Base-by-base conservation (phyloP, 176 grass and related monocot genomes). In the Musa schizocarpa region DNA sequence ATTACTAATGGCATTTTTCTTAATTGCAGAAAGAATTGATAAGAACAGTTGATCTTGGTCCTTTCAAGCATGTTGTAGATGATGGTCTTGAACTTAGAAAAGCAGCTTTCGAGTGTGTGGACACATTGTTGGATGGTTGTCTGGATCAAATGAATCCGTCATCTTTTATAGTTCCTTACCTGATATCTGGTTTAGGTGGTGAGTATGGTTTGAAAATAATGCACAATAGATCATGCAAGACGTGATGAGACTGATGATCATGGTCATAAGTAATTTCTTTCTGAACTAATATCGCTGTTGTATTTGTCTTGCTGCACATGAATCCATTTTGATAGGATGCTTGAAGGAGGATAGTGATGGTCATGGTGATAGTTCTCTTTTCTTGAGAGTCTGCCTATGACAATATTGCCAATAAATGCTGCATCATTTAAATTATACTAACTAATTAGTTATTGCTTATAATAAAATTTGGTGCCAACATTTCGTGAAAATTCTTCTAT, bases 101-200 rank as follows among this genome's bases (percentile, higher is more conserved):
- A 91, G 86, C 92, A 68, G 92, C 88, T 59, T 96, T 96, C 85
- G 92, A 96, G 75, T 96, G 92, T 81, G 92, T 96, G 1, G 92
- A 96, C 74, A 96, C 88, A 7, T 74, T 96, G 75, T 82, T 96
- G 55, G 92, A 96, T 72, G 87, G 89, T 76, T 96, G 92, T 84
- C 88, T 96, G 80, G 92, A 96, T 81, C 92, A 96, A 96, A 81
- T 96, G 56, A 92, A 92, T 65, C 92, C 92, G 16, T 92, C 88
- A 0, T 84, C 86, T n/a, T 96, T 96, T 69, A 92, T 96, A 69
- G 80, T 83, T 78, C 92, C 92, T 75, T 87, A 89, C 82, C 92
- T 96, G 59, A 79, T 92, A 66, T 96, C 92, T 69, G 92, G 92
- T 43, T 88, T 96, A 49, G 88, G 84, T 68, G 92, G 92, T 96